A percentile compares a stretch with the other conserved stretches of the same genome.
Evolutionary conservation across 2,329 filamentous ascomycete genomes (phyloP).

Genomic region (Nemania serpens): DNA sequence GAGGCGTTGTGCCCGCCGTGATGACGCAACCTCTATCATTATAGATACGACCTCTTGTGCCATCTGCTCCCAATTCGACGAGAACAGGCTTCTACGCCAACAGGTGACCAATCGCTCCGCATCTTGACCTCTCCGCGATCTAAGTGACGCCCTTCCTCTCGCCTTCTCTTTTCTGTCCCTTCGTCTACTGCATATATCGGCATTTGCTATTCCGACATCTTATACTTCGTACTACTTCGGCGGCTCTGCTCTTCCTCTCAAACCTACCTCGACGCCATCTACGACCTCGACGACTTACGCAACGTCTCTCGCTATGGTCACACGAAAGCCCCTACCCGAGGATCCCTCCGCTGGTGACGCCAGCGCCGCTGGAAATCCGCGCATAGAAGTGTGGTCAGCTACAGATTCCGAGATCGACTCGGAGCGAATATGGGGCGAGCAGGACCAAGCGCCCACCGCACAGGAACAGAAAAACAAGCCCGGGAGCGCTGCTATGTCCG

Average conservation of each 20-base stretch:
- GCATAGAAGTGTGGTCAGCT: conserved; percentile 41
- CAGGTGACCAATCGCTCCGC: background rate
- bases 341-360: conserved; percentile 25
- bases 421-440: conserved; percentile 39
- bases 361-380: conserved; percentile 35
- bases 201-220: background rate
- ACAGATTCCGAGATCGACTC: conserved; percentile 41
- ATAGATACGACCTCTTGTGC: background rate
- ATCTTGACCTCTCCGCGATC: background rate
- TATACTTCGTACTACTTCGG: too few relatives aligned
- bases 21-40: conserved; percentile 27
- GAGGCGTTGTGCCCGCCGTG: conserved; percentile 10
- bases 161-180: background rate
- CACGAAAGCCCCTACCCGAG: conserved; percentile 46
- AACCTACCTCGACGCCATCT: background rate
- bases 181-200: background rate
- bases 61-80: background rate
- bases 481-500: conserved; percentile 28
- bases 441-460: conserved; percentile 12
- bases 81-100: background rate
- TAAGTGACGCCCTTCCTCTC: background rate
- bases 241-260: background rate
- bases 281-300: background rate
- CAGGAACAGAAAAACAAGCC: conserved; percentile 15
- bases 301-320: conserved; percentile 45